A percentile compares a stretch with the other conserved stretches of the same genome.
These are phyloP conservation scores for Cyphellophora europaea DNA, from an alignment of 2,329 filamentous ascomycete species.

Conservation along the genomic window DNA sequence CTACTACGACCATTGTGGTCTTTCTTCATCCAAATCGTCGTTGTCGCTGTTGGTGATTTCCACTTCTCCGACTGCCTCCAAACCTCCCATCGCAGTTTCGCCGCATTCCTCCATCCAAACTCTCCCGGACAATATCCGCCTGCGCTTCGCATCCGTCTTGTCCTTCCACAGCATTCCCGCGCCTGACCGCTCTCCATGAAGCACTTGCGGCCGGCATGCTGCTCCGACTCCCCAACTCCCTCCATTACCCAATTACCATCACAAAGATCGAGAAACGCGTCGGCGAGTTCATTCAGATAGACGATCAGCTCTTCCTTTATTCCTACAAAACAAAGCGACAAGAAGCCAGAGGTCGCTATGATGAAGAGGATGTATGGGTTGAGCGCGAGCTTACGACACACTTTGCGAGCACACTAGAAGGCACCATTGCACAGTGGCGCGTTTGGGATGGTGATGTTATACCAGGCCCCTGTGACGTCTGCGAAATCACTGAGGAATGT, in stretches of 20 bases:
- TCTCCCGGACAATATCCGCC: no score
- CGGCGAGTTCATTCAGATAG: constrained; percentile 65
- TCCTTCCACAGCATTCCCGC: no score
- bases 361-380: constrained; percentile 62
- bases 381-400: constrained; percentile 63
- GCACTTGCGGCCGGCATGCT: constrained; percentile 29
- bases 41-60: no score
- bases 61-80: no score
- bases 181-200: no score
- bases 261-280: constrained; percentile 69
- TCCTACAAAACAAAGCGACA: constrained; percentile 67
- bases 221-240: constrained; percentile 41
- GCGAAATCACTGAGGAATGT: constrained; percentile 84
- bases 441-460: constrained; percentile 43
- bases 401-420: constrained; percentile 78
- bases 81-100: no score
- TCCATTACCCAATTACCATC: constrained; percentile 91
- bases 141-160: no score
- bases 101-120: no score
- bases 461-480: constrained; percentile 39
- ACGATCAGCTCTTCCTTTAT: constrained; percentile 77
- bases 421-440: constrained; percentile 67
- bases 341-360: constrained; percentile 50
- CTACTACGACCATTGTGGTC: no score
- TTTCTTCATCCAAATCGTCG: no score